Percentiles rank a stretch among this genome's conserved stretches.
Conservation (phyloP, 805 yeast species). For the Suhomyces sp. region DNA sequence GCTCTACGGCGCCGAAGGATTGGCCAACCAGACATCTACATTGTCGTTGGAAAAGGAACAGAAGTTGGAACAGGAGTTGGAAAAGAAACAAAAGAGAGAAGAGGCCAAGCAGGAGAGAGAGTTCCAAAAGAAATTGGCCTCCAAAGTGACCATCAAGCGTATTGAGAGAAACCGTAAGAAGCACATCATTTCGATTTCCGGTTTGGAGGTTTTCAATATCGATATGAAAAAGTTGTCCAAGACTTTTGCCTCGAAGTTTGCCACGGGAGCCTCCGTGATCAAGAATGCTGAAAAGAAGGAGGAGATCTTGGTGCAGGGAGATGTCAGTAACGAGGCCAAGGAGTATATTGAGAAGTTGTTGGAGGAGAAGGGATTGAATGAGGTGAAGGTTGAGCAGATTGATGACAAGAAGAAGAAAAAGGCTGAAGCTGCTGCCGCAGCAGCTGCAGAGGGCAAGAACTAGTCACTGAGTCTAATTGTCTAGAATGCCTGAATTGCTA, state of each 20-base stretch:
- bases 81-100: conserved; percentile 81
- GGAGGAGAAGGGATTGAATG: conserved; percentile 76
- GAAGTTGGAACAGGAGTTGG: conserved; percentile 75
- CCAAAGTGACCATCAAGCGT: conserved; percentile 78
- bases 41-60: conserved; percentile 76
- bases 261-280: conserved; percentile 92
- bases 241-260: conserved; percentile 89
- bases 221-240: conserved; percentile 90
- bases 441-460: conserved; percentile 1
- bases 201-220: conserved; percentile 82
- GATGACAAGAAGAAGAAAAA: conserved; percentile 77
- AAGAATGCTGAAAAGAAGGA: conserved; percentile 90
- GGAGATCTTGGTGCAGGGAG: conserved; percentile 91
- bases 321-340: conserved; percentile 88
- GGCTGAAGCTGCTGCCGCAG: conserved; percentile 6
- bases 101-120: conserved; percentile 84
- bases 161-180: conserved; percentile 89
- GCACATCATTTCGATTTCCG: conserved; percentile 80
- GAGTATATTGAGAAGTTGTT: conserved; percentile 65
- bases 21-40: conserved; percentile 55
- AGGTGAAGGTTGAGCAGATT: conserved; percentile 84
- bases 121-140: conserved; percentile 69
- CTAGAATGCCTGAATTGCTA: too few relatives aligned
- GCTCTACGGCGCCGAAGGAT: conserved; percentile 60
- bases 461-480: too few relatives aligned